phyloP scores from a whole-genome alignment of 1,139 yeast genomes.

The Pichia sp. region DNA sequence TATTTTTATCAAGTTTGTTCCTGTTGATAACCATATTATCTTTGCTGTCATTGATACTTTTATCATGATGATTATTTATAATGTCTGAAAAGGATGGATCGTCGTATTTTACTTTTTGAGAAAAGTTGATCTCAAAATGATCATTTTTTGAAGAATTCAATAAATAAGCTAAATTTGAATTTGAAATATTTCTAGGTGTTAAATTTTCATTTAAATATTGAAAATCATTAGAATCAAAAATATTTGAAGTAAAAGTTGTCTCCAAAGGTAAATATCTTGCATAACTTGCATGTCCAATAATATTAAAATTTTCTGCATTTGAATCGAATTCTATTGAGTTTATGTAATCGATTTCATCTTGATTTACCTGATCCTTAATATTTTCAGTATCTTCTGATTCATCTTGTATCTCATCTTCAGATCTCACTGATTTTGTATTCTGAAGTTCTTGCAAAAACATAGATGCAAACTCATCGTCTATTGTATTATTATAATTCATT shows the following conservation, averaged over 20 bases:
- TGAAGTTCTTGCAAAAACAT: slow-evolving; percentile 14
- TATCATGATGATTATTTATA: no score
- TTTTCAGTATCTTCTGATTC: background rate
- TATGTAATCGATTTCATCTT: slow-evolving; percentile 7
- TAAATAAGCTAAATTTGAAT: background rate
- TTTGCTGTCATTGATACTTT: no score
- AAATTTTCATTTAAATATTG: background rate
- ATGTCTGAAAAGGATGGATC: no score
- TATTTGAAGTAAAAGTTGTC: slow-evolving; percentile 4
- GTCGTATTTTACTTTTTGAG: no score
- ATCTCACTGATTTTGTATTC: slow-evolving; percentile 2
- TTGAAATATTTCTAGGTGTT: background rate
- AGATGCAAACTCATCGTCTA: slow-evolving; percentile 17
- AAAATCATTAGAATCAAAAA: slow-evolving; percentile 5
- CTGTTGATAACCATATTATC: no score
- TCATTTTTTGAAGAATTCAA: no score
- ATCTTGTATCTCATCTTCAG: background rate
- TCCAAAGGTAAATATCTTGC: slow-evolving; percentile 11
- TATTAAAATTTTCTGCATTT: background rate
- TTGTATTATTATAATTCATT: slow-evolving; percentile 7
- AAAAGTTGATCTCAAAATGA: no score
- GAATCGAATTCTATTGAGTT: slow-evolving; percentile 2
- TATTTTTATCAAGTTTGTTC: no score
- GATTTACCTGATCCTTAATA: background rate
- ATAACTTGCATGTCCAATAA: slow-evolving; percentile 10